A percentile compares a stretch with the other conserved stretches of the same genome.
Conservation (phyloP, 257 asterid genomes). For the Salvia hispanica region DNA sequence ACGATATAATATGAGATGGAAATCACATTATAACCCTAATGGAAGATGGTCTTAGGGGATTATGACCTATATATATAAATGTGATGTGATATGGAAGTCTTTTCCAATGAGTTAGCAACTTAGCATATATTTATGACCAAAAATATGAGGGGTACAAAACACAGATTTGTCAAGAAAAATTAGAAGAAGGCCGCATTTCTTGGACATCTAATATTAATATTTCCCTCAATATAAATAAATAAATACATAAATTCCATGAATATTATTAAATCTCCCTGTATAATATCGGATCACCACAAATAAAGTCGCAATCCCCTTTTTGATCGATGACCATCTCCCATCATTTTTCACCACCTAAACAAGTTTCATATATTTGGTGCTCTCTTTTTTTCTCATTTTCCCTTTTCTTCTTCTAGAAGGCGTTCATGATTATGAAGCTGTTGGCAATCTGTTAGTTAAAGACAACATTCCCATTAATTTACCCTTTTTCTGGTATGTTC, state of each 20-base stretch:
- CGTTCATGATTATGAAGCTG: constrained; percentile 16
- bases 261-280: neutral
- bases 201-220: too few relatives aligned
- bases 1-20: too few relatives aligned
- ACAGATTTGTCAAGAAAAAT: too few relatives aligned
- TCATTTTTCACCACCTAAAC: constrained; percentile 28
- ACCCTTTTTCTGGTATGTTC: constrained; percentile 23
- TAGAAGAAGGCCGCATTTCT: too few relatives aligned
- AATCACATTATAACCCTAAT: too few relatives aligned
- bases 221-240: too few relatives aligned
- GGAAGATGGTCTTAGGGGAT: too few relatives aligned
- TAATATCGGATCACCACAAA: constrained; percentile 41
- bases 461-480: constrained; percentile 4
- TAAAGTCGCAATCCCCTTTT: constrained; percentile 3
- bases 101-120: too few relatives aligned
- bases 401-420: neutral
- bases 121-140: too few relatives aligned
- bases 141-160: too few relatives aligned
- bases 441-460: constrained; percentile 14
- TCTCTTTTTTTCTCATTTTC: neutral
- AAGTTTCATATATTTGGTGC: neutral
- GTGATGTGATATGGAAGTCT: too few relatives aligned
- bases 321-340: constrained; percentile 9
- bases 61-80: too few relatives aligned
- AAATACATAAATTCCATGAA: neutral